Conservation (phyloP, 148 eudicot species). For the Spergularia bocconei region DNA sequence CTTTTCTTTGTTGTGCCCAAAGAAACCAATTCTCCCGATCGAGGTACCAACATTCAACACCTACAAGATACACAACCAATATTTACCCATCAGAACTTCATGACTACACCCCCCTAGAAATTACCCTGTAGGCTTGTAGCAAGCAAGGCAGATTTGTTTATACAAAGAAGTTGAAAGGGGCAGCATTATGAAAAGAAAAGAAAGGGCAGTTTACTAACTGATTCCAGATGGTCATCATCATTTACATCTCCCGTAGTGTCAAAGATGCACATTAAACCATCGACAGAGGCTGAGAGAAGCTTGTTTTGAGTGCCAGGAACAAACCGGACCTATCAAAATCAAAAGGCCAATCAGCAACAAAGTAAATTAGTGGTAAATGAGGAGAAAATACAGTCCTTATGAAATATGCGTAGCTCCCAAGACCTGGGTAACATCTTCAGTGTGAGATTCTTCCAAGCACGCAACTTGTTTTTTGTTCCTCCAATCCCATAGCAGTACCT, state of each 20-base stretch:
- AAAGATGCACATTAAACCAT: constrained; percentile 88
- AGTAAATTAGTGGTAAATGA: not conserved
- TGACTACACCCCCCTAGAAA: not conserved
- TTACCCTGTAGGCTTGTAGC: not conserved
- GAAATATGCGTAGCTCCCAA: not conserved
- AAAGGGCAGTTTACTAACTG: constrained; percentile 48
- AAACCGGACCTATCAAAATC: constrained; percentile 64
- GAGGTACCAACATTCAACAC: constrained; percentile 93
- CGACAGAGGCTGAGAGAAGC: constrained; percentile 91
- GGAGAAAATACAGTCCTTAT: not conserved
- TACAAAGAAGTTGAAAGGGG: not conserved
- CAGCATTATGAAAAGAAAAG: not conserved
- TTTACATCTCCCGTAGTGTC: constrained; percentile 77
- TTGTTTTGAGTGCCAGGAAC: constrained; percentile 71
- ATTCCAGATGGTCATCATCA: constrained; percentile 83
- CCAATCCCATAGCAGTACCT: constrained; percentile 94
- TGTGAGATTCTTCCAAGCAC: constrained; percentile 92
- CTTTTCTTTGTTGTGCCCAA: constrained; percentile 60
- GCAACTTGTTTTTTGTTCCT: constrained; percentile 84
- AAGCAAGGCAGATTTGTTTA: not conserved
- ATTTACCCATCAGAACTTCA: not conserved
- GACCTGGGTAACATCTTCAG: constrained; percentile 99
- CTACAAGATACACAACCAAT: constrained; percentile 30
- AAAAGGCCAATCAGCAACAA: constrained; percentile 4
- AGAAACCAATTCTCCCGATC: constrained; percentile 81